phyloP scores from a whole-genome alignment of 768 basidiomycete species.

The Suillus americanus region DNA sequence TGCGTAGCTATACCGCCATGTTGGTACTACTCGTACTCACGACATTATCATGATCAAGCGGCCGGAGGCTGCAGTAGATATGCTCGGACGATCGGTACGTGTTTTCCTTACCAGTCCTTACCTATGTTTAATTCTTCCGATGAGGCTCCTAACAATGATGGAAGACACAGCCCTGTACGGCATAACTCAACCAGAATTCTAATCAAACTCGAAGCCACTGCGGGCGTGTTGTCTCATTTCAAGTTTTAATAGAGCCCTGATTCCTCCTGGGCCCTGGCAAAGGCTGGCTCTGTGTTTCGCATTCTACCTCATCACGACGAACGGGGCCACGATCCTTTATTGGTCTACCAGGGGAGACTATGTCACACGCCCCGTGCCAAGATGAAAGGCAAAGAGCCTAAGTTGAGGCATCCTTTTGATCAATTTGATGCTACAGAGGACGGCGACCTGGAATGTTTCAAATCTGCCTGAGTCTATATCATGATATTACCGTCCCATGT shows the following conservation, averaged over 20 bases:
- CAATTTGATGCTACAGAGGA: background rate
- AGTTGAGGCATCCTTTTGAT: background rate
- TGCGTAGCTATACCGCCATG: background rate
- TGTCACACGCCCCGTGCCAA: background rate
- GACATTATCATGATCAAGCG: background rate
- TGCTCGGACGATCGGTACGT: background rate
- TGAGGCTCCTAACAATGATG: background rate
- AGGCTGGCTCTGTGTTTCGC: constrained; percentile 28
- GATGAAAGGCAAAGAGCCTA: background rate
- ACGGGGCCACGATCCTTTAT: background rate
- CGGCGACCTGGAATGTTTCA: background rate
- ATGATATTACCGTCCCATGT: background rate
- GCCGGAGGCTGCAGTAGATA: background rate
- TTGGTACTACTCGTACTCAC: background rate
- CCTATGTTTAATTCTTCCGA: background rate
- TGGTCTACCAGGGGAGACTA: background rate
- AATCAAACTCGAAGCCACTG: constrained; percentile 55
- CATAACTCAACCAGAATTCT: background rate
- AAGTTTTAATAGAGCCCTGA: constrained; percentile 57
- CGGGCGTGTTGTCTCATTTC: constrained; percentile 77
- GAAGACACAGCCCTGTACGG: background rate
- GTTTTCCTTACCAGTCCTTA: background rate
- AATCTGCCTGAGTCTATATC: background rate
- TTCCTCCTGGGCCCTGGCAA: constrained; percentile 53
- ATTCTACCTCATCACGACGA: background rate